Evolutionary conservation across 1,139 yeast genomes (phyloP).

Genomic region (Yamadazyma triangularis): DNA sequence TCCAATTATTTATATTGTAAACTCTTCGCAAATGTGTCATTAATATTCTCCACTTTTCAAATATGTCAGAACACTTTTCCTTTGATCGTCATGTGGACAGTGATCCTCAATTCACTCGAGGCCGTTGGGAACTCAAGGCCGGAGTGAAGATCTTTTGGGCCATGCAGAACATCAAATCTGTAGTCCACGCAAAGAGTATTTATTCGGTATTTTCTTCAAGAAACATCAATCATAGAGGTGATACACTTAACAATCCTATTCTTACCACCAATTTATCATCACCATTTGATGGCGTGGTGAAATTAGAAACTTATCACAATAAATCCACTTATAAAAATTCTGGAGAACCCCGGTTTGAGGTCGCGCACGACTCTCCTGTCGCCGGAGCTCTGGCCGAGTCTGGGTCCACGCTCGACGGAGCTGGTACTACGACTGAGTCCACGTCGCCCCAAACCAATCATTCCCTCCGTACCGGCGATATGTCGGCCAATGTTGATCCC

Average conservation of each 20-base stretch:
- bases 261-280: slow-evolving; percentile 20
- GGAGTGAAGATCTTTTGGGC: slow-evolving; percentile 29
- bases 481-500: slow-evolving; percentile 12
- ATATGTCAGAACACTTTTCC: slow-evolving; percentile 15
- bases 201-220: slow-evolving; percentile 20
- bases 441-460: too few relatives aligned
- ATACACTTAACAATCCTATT: slow-evolving; percentile 25
- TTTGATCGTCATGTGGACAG: slow-evolving; percentile 21
- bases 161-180: slow-evolving; percentile 21
- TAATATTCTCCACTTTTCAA: too few relatives aligned
- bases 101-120: slow-evolving; percentile 21
- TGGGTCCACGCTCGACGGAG: slow-evolving; percentile 2
- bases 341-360: slow-evolving; percentile 18
- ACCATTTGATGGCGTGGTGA: slow-evolving; percentile 22
- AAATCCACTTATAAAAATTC: slow-evolving; percentile 14
- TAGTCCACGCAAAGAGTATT: slow-evolving; percentile 10
- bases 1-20: not conserved
- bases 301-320: slow-evolving; percentile 27
- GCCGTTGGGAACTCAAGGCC: slow-evolving; percentile 24
- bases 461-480: too few relatives aligned
- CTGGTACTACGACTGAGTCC: not conserved
- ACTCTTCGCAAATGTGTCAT: too few relatives aligned
- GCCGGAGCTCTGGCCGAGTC: slow-evolving; percentile 10
- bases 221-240: slow-evolving; percentile 22
- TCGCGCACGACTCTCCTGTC: slow-evolving; percentile 5